Percentiles rank a stretch among this genome's conserved stretches.
Conservation (phyloP, 176 grass and related monocot species). For the Musa itinerans region DNA sequence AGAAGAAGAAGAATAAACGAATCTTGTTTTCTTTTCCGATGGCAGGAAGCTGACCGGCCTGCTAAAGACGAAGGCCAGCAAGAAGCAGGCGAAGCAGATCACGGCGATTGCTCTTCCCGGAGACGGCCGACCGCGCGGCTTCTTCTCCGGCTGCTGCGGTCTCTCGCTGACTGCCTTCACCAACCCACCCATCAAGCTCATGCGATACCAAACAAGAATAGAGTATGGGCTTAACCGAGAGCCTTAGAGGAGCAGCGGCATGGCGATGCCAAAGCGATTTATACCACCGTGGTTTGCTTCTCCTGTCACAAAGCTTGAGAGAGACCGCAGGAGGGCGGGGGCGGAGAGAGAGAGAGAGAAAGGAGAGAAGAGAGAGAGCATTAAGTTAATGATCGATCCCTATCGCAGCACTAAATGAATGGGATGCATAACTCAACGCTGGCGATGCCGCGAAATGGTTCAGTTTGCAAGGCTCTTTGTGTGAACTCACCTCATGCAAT, state of each 20-base stretch:
- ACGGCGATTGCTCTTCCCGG: conserved; percentile 41
- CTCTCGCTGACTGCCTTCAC: conserved; percentile 49
- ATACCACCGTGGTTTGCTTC: not conserved
- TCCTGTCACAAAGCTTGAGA: not conserved
- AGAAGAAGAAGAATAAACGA: no score
- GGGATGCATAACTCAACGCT: no score
- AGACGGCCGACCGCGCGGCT: conserved; percentile 21
- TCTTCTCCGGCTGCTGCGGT: conserved; percentile 25
- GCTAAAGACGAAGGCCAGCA: conserved; percentile 43
- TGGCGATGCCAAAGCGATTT: not conserved
- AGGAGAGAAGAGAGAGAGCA: not conserved
- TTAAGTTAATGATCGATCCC: not conserved
- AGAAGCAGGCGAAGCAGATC: conserved; percentile 56
- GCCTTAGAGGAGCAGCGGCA: no score
- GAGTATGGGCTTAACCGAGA: no score
- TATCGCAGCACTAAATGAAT: conserved; percentile 1
- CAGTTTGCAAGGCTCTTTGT: not conserved
- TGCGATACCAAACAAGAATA: no score
- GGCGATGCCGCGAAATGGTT: not conserved
- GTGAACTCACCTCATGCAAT: conserved; percentile 4
- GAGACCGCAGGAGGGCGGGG: not conserved
- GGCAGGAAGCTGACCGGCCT: conserved; percentile 25
- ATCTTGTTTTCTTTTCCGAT: not conserved
- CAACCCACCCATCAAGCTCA: not conserved
- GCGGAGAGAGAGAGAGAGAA: not conserved